A percentile compares a stretch with the other conserved stretches of the same genome.
Conservation (phyloP, 2,329 filamentous ascomycete genomes). For the Diaporthe vexans region DNA sequence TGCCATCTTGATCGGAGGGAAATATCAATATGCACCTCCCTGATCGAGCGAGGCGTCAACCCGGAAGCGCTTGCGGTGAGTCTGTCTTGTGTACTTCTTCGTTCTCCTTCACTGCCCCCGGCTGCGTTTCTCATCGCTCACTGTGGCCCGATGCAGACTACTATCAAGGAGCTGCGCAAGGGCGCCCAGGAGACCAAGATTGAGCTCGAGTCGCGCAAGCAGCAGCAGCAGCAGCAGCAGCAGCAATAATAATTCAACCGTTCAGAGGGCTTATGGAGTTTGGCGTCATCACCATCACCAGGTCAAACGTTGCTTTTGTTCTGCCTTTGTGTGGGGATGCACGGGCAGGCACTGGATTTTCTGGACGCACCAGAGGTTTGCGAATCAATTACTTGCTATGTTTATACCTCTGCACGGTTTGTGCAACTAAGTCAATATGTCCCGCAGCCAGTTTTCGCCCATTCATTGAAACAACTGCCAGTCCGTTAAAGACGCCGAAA, state of each 20-base stretch:
- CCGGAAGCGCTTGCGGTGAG: conserved; percentile 93
- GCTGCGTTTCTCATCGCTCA: background rate
- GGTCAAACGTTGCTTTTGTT: background rate
- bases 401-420: conserved; percentile 27
- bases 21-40: conserved; percentile 92
- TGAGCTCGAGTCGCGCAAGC: conserved; percentile 50
- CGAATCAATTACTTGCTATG: conserved; percentile 27
- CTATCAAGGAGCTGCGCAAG: conserved; percentile 71
- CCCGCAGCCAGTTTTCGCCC: background rate
- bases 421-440: background rate
- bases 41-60: conserved; percentile 98
- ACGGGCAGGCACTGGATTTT: background rate
- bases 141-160: conserved; percentile 57
- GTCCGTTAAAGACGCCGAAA: conserved; percentile 13
- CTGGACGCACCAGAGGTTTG: conserved; percentile 20
- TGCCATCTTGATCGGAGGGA: conserved; percentile 92
- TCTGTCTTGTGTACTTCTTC: conserved; percentile 19
- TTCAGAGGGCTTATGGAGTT: background rate
- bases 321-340: background rate
- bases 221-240: conserved; percentile 43
- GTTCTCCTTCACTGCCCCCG: conserved; percentile 23
- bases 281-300: background rate
- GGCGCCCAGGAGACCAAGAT: conserved; percentile 67
- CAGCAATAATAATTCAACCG: background rate
- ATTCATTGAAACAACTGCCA: background rate